A percentile compares a stretch with the other conserved stretches of the same genome.
Conservation (phyloP, 176 grass and related monocot genomes). For the Thinopyrum elongatum region DNA sequence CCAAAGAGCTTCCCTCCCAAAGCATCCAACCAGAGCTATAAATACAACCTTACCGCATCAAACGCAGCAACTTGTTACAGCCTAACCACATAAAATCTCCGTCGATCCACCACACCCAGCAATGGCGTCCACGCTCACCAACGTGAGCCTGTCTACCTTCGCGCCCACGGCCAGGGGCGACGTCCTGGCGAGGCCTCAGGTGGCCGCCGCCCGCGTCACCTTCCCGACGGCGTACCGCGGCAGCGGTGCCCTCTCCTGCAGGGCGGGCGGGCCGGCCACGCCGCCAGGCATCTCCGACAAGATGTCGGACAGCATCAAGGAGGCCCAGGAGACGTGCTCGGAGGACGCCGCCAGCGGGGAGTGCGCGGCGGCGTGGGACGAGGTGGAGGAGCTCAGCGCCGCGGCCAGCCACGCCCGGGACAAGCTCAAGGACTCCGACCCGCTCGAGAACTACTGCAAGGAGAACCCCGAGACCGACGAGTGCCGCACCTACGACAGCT, state of each 20-base stretch:
- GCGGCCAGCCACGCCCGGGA: constrained; percentile 90
- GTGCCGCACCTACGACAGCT: constrained; percentile 91
- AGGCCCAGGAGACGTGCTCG: constrained; percentile 72
- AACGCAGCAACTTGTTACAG: constrained; percentile 7
- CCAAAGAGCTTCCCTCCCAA: neutral
- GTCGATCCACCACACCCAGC: neutral
- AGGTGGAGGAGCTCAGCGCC: constrained; percentile 33
- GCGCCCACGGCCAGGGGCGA: constrained; percentile 10
- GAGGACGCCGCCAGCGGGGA: constrained; percentile 41
- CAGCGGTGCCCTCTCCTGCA: constrained; percentile 22
- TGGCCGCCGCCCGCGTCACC: constrained; percentile 1
- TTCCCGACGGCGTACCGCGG: neutral
- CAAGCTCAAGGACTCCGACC: constrained; percentile 72
- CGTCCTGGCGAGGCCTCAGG: constrained; percentile 23
- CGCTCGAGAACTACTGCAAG: constrained; percentile 86
- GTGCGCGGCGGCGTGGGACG: constrained; percentile 91
- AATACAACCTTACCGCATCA: neutral
- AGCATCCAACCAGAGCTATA: neutral
- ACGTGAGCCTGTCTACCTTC: constrained; percentile 43
- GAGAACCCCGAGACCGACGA: constrained; percentile 86
- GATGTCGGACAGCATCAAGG: constrained; percentile 92
- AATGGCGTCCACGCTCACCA: constrained; percentile 60
- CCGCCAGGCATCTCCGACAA: constrained; percentile 68
- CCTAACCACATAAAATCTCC: neutral
- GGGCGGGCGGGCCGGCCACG: constrained; percentile 55